Conservation (phyloP, 2,329 filamentous ascomycete genomes). For the Elsinoe ampelina region DNA sequence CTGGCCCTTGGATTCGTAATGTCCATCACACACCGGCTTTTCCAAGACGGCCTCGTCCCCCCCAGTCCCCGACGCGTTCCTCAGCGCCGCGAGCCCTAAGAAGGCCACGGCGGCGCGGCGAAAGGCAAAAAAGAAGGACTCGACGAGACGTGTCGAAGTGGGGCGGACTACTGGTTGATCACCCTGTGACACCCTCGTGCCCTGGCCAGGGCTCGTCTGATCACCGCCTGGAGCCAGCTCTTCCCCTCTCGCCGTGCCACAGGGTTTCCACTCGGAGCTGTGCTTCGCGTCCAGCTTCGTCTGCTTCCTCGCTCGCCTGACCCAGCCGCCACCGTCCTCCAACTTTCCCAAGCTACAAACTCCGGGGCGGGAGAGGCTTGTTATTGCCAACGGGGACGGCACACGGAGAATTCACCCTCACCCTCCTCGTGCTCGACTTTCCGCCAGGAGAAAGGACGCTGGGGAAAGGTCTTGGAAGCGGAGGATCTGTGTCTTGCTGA, state of each 20-base stretch:
- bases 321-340: neutral
- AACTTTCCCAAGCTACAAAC: neutral
- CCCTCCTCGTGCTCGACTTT: neutral
- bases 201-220: neutral
- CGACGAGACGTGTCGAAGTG: neutral
- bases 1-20: neutral
- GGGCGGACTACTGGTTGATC: neutral
- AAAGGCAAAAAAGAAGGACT: neutral
- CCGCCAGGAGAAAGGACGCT: neutral
- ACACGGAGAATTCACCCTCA: constrained; percentile 4
- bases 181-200: neutral
- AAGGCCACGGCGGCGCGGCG: neutral
- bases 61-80: neutral
- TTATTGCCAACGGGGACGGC: constrained; percentile 5
- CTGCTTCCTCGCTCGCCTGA: neutral
- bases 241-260: neutral
- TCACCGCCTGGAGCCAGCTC: neutral
- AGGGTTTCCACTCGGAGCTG: too few species aligned
- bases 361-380: neutral
- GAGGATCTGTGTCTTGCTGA: neutral
- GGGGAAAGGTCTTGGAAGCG: neutral
- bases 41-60: neutral
- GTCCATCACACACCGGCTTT: too few species aligned
- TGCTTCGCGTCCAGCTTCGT: neutral
- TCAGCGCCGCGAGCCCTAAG: neutral